phyloP scores from a whole-genome alignment of 441 rosid genomes.

The Syzygium malaccense region DNA sequence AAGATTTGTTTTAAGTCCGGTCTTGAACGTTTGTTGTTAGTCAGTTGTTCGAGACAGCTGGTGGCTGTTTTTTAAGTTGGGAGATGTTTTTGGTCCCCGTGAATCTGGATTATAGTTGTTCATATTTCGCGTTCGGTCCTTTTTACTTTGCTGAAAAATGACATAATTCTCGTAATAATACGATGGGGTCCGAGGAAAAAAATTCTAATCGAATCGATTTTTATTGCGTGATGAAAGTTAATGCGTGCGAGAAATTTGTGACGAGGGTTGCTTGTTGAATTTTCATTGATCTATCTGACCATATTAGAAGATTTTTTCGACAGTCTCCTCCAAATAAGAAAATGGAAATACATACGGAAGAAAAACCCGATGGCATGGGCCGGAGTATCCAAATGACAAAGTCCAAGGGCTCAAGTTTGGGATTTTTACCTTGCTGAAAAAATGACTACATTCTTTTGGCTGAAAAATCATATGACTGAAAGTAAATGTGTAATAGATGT shows the following conservation, averaged over 20 bases:
- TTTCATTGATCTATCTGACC: not conserved
- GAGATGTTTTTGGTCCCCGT: fast-evolving
- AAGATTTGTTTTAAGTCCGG: not conserved
- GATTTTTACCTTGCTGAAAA: too few relatives aligned
- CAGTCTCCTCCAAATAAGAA: not conserved
- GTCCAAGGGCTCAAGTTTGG: not conserved
- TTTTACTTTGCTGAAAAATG: not conserved
- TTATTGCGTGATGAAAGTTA: not conserved
- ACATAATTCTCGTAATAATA: fast-evolving
- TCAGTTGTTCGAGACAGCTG: not conserved
- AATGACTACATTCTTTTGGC: too few relatives aligned
- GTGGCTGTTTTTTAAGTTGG: not conserved
- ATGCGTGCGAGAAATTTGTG: fast-evolving
- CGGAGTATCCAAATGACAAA: not conserved
- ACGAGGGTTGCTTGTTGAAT: not conserved
- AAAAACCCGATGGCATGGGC: not conserved
- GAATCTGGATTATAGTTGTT: fast-evolving
- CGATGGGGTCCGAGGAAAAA: not conserved
- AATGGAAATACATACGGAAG: not conserved
- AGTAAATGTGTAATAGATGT: too few relatives aligned
- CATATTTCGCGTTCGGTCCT: not conserved
- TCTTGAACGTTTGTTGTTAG: not conserved
- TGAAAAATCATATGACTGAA: too few relatives aligned
- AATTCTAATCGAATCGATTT: not conserved
- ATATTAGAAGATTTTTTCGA: not conserved